Evolutionary conservation across 352 stramenopile genomes (phyloP).

Genomic region (Globisporangium irregulare): DNA sequence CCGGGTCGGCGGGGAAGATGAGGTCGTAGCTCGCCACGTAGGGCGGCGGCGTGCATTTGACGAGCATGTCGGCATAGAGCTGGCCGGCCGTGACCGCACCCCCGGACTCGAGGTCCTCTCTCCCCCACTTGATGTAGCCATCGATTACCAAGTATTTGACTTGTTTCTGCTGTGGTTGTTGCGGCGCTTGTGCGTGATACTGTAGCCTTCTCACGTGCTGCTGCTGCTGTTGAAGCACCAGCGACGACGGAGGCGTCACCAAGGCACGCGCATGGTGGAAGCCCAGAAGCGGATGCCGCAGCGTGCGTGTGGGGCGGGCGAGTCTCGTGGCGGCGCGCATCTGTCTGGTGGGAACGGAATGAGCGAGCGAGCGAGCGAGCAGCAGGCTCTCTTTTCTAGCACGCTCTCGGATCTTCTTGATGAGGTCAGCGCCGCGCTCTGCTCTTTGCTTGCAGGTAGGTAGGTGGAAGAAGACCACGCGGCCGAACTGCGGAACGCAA

Average conservation of each 20-base stretch:
- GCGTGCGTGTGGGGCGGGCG: slow-evolving; percentile 1
- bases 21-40: slow-evolving; percentile 50
- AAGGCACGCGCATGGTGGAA: background rate
- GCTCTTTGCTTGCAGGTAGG: background rate
- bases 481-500: background rate
- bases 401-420: background rate
- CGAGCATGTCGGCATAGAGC: slow-evolving; percentile 69
- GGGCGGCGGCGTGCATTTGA: slow-evolving; percentile 39
- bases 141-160: slow-evolving; percentile 66
- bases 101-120: slow-evolving; percentile 54
- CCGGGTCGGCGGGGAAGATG: slow-evolving; percentile 54
- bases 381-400: background rate
- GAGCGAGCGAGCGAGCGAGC: background rate
- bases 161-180: background rate
- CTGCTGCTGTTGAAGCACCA: background rate
- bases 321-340: slow-evolving; percentile 6
- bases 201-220: slow-evolving; percentile 7
- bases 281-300: background rate
- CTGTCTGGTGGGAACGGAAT: background rate
- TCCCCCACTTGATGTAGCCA: slow-evolving; percentile 59
- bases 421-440: background rate
- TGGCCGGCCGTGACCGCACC: slow-evolving; percentile 65
- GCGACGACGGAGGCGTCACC: background rate
- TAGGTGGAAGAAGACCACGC: background rate
- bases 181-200: background rate